Percentiles rank a stretch among this genome's conserved stretches.
phyloP scores from a whole-genome alignment of 164 flowering plant genomes.

The Kingdonia uniflora region DNA sequence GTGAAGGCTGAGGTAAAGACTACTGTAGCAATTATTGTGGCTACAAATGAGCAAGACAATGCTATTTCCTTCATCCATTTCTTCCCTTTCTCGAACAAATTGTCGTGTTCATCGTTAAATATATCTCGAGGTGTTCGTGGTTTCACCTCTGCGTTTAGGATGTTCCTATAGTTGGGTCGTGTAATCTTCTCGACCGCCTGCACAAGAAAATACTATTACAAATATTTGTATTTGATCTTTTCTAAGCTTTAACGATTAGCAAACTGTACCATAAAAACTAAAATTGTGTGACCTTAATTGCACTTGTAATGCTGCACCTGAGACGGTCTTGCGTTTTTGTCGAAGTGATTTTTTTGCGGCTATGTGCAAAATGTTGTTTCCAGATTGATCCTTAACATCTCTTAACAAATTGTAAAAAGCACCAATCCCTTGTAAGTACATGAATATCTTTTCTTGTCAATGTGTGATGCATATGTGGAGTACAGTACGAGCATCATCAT shows the following conservation, averaged over 20 bases:
- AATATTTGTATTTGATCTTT: too few species aligned
- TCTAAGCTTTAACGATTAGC: too few species aligned
- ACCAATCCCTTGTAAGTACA: neutral
- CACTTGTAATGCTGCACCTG: neutral
- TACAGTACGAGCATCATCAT: neutral
- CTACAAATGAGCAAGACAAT: neutral
- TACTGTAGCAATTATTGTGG: slow-evolving; percentile 5
- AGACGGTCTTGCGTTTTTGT: neutral
- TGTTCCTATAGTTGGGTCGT: neutral
- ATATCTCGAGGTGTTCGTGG: neutral
- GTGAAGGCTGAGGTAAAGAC: slow-evolving; percentile 9
- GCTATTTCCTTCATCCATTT: slow-evolving; percentile 6
- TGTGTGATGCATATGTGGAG: neutral
- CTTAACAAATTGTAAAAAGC: neutral
- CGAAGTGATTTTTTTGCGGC: neutral
- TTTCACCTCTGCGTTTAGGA: too few species aligned
- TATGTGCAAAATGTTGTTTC: neutral
- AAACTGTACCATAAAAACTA: too few species aligned
- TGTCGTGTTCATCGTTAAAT: slow-evolving; percentile 1
- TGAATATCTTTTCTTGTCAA: slow-evolving; percentile 7
- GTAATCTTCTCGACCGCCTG: neutral
- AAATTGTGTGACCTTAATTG: too few species aligned
- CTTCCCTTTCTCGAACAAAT: slow-evolving; percentile 1
- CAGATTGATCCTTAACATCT: neutral
- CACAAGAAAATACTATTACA: neutral